Conservation (phyloP, 1,284 basidiomycete species). For the Golubevia sp. region DNA sequence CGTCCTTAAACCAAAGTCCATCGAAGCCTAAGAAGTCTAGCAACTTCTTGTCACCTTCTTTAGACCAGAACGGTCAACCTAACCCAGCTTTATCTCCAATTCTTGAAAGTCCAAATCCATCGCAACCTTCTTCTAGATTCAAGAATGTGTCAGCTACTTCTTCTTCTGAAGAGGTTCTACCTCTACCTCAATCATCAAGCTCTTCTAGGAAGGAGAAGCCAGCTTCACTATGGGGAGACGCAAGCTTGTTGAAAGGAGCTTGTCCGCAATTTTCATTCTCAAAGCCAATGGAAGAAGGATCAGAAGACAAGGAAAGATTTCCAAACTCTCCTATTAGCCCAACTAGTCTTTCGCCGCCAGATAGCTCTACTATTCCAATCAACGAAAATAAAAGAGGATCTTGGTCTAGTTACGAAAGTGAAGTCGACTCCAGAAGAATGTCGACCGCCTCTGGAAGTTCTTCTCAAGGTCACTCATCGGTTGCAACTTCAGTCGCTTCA, state of each 20-base stretch:
- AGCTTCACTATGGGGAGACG: too few relatives aligned
- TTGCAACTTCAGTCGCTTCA: background rate
- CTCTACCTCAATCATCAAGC: too few relatives aligned
- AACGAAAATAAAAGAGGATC: background rate
- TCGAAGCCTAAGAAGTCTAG: background rate
- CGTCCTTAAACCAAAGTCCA: background rate
- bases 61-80: background rate
- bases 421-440: background rate
- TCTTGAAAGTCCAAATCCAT: too few relatives aligned
- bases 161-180: too few relatives aligned
- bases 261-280: too few relatives aligned
- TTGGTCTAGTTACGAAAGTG: background rate
- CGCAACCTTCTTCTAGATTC: too few relatives aligned
- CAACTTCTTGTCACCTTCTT: background rate
- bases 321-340: too few relatives aligned
- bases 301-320: too few relatives aligned
- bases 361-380: background rate
- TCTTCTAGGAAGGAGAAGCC: too few relatives aligned
- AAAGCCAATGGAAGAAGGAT: too few relatives aligned
- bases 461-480: background rate
- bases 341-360: background rate
- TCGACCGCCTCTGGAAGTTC: background rate
- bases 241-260: too few relatives aligned
- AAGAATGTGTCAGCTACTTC: too few relatives aligned
- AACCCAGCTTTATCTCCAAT: background rate